Evolutionary conservation across 2,329 filamentous ascomycete genomes (phyloP).

Genomic region (Talaromyces verruculosus): DNA sequence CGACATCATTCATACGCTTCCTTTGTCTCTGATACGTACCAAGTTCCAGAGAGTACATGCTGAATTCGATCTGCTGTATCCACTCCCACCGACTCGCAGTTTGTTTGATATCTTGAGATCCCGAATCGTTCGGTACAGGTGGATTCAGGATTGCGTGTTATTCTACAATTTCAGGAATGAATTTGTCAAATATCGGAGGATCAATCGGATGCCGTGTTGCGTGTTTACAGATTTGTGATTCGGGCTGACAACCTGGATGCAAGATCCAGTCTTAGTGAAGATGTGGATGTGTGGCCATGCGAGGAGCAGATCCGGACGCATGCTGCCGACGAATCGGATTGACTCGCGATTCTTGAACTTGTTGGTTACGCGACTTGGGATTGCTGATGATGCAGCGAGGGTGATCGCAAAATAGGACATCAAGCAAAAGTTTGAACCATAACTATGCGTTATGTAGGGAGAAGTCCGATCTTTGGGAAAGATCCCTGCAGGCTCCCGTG

Average conservation of each 20-base stretch:
- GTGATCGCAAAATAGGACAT: neutral
- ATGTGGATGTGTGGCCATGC: neutral
- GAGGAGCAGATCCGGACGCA: conserved; percentile 1
- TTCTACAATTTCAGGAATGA: neutral
- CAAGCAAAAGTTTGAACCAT: neutral
- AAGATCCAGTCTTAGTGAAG: neutral
- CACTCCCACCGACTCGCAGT: neutral
- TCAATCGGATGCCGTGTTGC: neutral
- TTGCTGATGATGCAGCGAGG: neutral
- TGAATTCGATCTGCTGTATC: conserved; percentile 5
- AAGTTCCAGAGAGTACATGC: neutral
- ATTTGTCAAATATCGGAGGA: neutral
- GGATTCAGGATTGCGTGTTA: neutral
- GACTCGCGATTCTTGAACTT: neutral
- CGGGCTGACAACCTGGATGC: neutral
- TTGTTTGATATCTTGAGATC: neutral
- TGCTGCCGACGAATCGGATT: neutral
- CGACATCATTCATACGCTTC: neutral
- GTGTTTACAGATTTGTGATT: neutral
- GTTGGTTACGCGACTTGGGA: neutral
- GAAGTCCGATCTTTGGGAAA: neutral
- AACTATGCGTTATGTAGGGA: neutral
- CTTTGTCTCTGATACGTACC: neutral
- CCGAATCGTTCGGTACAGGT: neutral
- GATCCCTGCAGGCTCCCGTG: neutral